Evolutionary conservation across 1,284 basidiomycete genomes (phyloP), one percentile per base, ranked within the genome.

Genomic region (Calocybe gambosa): DNA sequence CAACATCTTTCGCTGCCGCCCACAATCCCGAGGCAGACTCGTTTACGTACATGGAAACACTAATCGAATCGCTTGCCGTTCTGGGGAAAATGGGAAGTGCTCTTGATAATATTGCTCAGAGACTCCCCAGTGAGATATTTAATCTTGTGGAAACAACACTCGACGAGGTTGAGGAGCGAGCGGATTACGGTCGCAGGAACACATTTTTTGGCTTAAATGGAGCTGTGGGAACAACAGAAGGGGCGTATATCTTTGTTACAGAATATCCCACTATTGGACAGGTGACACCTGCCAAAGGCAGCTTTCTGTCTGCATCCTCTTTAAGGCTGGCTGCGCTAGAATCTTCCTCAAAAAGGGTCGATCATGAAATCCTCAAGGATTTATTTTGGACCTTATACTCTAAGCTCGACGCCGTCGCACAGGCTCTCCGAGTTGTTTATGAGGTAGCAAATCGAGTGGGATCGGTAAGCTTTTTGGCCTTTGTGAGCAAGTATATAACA

Each of bases 331-430:
- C 85, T 25, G 80, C 88, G 5, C 65, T 93, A 53, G 88, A 93
- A 58, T 82, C 82, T 3, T 80, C 80, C 23, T 77, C 78, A 5
- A 89, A 87, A 55, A 76, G 82, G 41, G 68, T 77, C 29, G 85
- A 96, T 62, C 85, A 91, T 51, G 89, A 94, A 57, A 82, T 88
- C n/a, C 65, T 98, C 43, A 78, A 76, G 50, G 96, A 99, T 65
- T 74, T 99, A 29, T 98, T 99, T 66, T 99, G 95, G 94, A 98
- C 96, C 3, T 65, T 97, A 13, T 99, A 93, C 62, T 96, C 93
- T 4, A 99, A 99, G 66, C 65, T 99, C 43, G 87, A 94, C 58
- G 96, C 96, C 16, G 89, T 98, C n/a, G 77, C 90, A 28, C 94
- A 99, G 64, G 91, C 93, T 7, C 74, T 98, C 55, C 74, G 94